Conservation (phyloP, 257 asterid species). For the Penstemon davidsonii region DNA sequence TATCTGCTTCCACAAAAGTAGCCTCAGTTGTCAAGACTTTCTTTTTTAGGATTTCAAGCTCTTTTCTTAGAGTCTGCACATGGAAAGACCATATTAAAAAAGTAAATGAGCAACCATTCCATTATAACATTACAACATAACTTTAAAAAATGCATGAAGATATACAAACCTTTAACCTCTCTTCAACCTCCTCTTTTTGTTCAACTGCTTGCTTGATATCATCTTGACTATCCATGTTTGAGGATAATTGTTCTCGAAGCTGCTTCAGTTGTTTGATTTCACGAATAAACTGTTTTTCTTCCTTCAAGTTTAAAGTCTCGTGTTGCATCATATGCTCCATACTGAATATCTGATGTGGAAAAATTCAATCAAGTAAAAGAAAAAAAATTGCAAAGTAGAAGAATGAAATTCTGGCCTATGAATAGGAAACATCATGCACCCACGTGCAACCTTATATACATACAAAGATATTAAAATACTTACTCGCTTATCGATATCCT, state of each 20-base stretch:
- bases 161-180: conserved; percentile 62
- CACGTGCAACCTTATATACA: conserved; percentile 4
- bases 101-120: not conserved
- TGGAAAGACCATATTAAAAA: conserved; percentile 26
- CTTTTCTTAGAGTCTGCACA: conserved; percentile 69
- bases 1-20: conserved; percentile 50
- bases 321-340: conserved; percentile 80
- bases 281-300: conserved; percentile 77
- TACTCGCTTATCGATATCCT: conserved; percentile 79
- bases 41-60: conserved; percentile 65
- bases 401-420: conserved; percentile 6
- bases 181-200: conserved; percentile 68
- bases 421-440: conserved; percentile 14
- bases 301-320: conserved; percentile 77
- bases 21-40: conserved; percentile 63
- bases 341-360: conserved; percentile 48
- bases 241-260: conserved; percentile 76
- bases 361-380: conserved; percentile 17
- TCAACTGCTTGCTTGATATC: conserved; percentile 85
- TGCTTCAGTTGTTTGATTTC: conserved; percentile 91
- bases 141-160: conserved; percentile 17
- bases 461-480: conserved; percentile 5
- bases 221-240: conserved; percentile 72
- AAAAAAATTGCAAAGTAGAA: not conserved
- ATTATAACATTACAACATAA: not conserved